These are phyloP conservation scores for Kazachstania africana DNA, from an alignment of 805 yeast species.

Conservation along the genomic window DNA sequence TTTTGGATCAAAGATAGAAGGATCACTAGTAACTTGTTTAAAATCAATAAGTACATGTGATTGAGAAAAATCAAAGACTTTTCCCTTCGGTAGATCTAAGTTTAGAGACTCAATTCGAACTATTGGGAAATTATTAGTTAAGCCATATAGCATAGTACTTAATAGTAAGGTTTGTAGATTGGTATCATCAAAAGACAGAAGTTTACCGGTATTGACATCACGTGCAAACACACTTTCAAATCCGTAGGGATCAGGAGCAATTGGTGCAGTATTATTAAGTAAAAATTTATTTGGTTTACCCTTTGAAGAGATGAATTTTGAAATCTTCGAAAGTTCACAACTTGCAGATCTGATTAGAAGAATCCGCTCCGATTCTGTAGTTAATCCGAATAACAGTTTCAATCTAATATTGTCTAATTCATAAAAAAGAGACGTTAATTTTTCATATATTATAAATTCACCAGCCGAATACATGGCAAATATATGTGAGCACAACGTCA, in stretches of 20 bases:
- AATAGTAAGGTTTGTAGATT: conserved; percentile 50
- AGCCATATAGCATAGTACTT: conserved; percentile 58
- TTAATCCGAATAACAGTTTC: conserved; percentile 36
- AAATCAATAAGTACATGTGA: conserved; percentile 66
- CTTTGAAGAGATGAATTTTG: conserved; percentile 45
- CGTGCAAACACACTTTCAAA: conserved; percentile 59
- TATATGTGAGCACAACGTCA: conserved; percentile 49
- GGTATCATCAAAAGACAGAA: conserved; percentile 32
- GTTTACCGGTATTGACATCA: conserved; percentile 46
- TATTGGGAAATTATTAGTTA: conserved; percentile 61
- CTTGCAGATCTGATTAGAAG: conserved; percentile 41
- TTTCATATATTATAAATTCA: conserved; percentile 51
- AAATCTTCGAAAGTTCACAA: conserved; percentile 41
- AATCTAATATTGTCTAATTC: conserved; percentile 49
- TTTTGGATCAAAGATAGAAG: conserved; percentile 48
- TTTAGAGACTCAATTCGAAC: conserved; percentile 25
- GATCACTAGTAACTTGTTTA: conserved; percentile 50
- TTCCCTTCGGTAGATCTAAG: conserved; percentile 23
- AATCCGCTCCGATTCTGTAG: conserved; percentile 42
- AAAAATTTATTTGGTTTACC: conserved; percentile 25
- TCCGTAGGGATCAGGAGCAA: conserved; percentile 40
- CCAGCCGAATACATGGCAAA: conserved; percentile 62
- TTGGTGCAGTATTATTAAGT: conserved; percentile 7
- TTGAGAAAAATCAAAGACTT: conserved; percentile 29
- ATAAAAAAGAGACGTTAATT: conserved; percentile 40